Base-by-base conservation (phyloP, 768 basidiomycete genomes). In the Pulveroboletus sp. region DNA sequence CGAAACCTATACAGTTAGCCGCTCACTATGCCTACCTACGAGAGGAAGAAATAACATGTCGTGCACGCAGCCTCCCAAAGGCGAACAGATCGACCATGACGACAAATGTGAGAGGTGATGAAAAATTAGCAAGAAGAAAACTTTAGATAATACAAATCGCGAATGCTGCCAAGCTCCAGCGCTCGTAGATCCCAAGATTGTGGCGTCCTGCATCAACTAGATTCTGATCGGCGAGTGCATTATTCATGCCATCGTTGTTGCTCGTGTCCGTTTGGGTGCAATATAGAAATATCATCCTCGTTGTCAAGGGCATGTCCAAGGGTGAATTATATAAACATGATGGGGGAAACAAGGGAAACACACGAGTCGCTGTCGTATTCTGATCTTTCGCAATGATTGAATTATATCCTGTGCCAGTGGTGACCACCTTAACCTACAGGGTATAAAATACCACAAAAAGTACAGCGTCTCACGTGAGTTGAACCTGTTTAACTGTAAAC, bases 391-490 rank as follows among this genome's bases (percentile, higher is more conserved):
- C 87, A 78, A 84, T 78, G 67, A 85, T 91, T 3, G 90, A 88
- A 61, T 90, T 92, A 13, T 92, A 13, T 84, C 87, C 9, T 76
- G 80, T 65, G n/a, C n/a, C n/a, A n/a, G n/a, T 91, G 87, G 2
- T 92, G 74, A 59, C 95, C 89, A 63, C 98, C 97, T 63, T n/a
- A n/a, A n/a, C n/a, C n/a, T 94, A 86, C 8, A 98, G 75, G 0
- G 93, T 88, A 55, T 94, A 90, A 25, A 98, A 63, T 94, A 89
- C 92, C 93, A 97, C 8, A 98, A 67, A 0, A 92, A 91, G 68
- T 98, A 99, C 32, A 95, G 74, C 65, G 87, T 88, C 73, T 97
- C 92, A 65, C 93, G 94, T 61, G 84, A 24, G 79, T 79, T 37
- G 75, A n/a, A n/a, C n/a, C 75, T 33, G 84, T 85, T 62, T 87